Base-by-base conservation (phyloP, 352 stramenopile genomes). In the Phytophthora multivora region DNA sequence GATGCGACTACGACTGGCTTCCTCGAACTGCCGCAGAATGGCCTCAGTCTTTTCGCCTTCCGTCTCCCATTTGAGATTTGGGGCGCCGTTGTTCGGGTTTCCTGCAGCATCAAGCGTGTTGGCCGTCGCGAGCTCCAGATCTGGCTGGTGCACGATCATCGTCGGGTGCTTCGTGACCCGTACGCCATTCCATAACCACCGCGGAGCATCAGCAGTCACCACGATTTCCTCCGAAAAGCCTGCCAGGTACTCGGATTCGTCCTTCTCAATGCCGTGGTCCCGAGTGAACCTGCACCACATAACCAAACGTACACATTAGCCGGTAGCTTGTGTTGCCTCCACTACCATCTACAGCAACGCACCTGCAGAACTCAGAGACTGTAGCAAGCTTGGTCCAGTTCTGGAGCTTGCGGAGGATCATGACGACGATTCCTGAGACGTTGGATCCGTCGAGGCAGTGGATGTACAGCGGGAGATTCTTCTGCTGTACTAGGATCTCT, bases 391-490 rank as follows among this genome's bases (percentile, higher is more conserved):
- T 93, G 45, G 85, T 93, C 87, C 87, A 95, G 66, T 95, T 93
- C 73, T 94, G 85, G 18, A 95, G 73, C 68, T 94, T 93, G 51
- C 87, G 78, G 53, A 94, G 70, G 51, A 94, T 83, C 87, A 96
- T 96, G 60, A 93, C 77, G 73, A 94, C 77, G 58, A 94, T 93
- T 12, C 87, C 87, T 31, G 86, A 91, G 51, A 96, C 87, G 47
- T 96, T 96, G 48, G 87, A 79, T 38, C 87, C 87, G 43, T 94
- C 87, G n/a, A 96, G 81, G 51, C 87, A 96, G 59, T 96, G 87
- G 23, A 96, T 85, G 51, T 96, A 96, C 3, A 96, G 62, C 48
- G 87, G 85, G 21, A 93, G 63, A 47, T 94, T 83, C 54, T 91
- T 77, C 58, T 89, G 68, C 54, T 86, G 89, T 51, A 91, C 63